Percentiles rank a stretch among this genome's conserved stretches.
Conservation (phyloP, 1,139 yeast species). For the Lipomyces yarrowii region DNA sequence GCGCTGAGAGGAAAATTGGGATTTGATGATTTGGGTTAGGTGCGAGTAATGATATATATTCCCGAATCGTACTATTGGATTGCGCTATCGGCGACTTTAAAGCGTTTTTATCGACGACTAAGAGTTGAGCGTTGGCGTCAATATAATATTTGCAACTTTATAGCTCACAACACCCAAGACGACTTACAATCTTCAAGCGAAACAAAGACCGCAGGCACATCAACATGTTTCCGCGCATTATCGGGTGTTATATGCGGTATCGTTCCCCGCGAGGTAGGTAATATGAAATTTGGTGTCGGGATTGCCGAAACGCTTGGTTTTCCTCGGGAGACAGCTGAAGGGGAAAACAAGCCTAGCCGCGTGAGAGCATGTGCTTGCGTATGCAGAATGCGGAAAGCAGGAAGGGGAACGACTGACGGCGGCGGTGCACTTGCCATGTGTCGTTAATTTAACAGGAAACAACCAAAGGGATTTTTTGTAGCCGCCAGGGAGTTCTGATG, state of each 20-base stretch:
- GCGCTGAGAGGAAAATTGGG: slow-evolving; percentile 37
- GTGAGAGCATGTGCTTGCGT: slow-evolving; percentile 6
- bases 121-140: background rate
- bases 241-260: slow-evolving; percentile 50
- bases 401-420: background rate
- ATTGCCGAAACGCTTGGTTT: slow-evolving; percentile 4
- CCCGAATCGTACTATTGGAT: slow-evolving; percentile 28
- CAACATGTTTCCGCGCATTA: slow-evolving; percentile 36
- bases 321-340: slow-evolving; percentile 7
- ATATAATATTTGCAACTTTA: background rate
- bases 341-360: slow-evolving; percentile 7
- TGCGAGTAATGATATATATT: slow-evolving; percentile 33
- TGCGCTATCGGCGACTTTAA: slow-evolving; percentile 18
- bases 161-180: background rate
- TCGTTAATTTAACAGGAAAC: background rate
- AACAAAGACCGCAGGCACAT: slow-evolving; percentile 30
- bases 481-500: background rate
- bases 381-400: slow-evolving; percentile 3
- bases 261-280: slow-evolving; percentile 46
- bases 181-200: slow-evolving; percentile 36
- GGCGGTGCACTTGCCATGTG: slow-evolving; percentile 1
- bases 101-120: slow-evolving; percentile 25
- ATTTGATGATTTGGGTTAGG: slow-evolving; percentile 17
- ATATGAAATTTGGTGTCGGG: slow-evolving; percentile 32
- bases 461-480: background rate